Evolutionary conservation across 2,329 filamentous ascomycete species (phyloP).

Genomic region (Colletotrichum cereale): DNA sequence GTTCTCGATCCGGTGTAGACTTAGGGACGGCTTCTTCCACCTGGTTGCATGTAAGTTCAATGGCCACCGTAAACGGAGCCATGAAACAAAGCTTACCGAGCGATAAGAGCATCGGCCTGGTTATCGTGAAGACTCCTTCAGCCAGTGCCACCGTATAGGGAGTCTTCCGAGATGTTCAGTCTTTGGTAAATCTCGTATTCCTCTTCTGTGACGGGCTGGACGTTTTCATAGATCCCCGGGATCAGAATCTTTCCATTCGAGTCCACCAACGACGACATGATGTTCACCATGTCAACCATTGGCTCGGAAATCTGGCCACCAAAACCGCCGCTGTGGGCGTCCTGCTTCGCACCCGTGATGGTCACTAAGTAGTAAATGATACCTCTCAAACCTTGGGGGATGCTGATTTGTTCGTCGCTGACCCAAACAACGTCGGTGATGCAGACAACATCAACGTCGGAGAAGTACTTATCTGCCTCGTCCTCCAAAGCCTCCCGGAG

Average conservation of each 20-base stretch:
- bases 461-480: slow-evolving; percentile 94
- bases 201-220: slow-evolving; percentile 86
- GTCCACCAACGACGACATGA: slow-evolving; percentile 89
- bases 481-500: slow-evolving; percentile 92
- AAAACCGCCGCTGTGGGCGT: slow-evolving; percentile 97
- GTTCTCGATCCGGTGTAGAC: slow-evolving; percentile 93
- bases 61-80: fast-evolving
- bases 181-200: slow-evolving; percentile 89
- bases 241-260: slow-evolving; percentile 92
- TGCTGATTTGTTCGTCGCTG: slow-evolving; percentile 96
- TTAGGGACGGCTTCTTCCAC: slow-evolving; percentile 95
- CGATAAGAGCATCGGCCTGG: slow-evolving; percentile 27
- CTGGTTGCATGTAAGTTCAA: slow-evolving; percentile 61
- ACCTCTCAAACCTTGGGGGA: slow-evolving; percentile 96
- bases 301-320: slow-evolving; percentile 97
- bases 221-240: slow-evolving; percentile 90
- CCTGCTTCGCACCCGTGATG: slow-evolving; percentile 89
- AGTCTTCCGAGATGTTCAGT: slow-evolving; percentile 96
- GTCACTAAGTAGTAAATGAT: slow-evolving; percentile 98
- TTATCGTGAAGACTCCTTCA: slow-evolving; percentile 76
- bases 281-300: slow-evolving; percentile 92
- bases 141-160: slow-evolving; percentile 90
- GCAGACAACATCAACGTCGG: slow-evolving; percentile 94
- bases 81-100: background rate
- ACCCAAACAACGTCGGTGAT: slow-evolving; percentile 99